Conservation (phyloP, 257 asterid species). For the Solanum arcanum region DNA sequence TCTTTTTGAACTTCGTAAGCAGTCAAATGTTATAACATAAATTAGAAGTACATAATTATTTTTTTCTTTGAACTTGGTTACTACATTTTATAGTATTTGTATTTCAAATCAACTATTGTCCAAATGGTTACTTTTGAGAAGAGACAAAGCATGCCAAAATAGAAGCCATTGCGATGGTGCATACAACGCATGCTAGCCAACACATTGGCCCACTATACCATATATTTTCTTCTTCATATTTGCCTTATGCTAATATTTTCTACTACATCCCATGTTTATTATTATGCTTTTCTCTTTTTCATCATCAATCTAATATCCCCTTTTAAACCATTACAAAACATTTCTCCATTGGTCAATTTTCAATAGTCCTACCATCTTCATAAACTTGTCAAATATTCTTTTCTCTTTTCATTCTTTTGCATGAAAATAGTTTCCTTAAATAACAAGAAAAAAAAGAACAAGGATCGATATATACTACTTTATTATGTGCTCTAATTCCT, state of each 20-base stretch:
- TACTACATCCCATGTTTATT: background rate
- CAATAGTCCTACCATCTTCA: background rate
- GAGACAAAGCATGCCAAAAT: constrained; percentile 31
- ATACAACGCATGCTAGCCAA: constrained; percentile 36
- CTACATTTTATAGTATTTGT: background rate
- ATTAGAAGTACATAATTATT: background rate
- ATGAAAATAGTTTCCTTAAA: background rate
- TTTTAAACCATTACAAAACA: background rate
- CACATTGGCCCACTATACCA: constrained; percentile 16
- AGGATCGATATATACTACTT: background rate
- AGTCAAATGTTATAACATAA: background rate
- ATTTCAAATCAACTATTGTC: background rate
- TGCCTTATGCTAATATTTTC: background rate
- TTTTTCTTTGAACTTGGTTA: background rate
- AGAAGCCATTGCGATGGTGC: constrained; percentile 8
- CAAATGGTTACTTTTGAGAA: background rate
- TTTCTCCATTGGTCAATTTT: background rate
- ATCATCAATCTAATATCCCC: background rate
- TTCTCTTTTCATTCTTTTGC: background rate
- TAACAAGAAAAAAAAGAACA: background rate
- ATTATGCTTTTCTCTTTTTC: background rate
- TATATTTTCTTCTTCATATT: background rate
- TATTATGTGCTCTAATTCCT: background rate
- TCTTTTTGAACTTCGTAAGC: too few relatives aligned
- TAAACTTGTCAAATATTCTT: background rate